phyloP scores from a whole-genome alignment of 2,329 filamentous ascomycete species.

The Fusarium luffae region DNA sequence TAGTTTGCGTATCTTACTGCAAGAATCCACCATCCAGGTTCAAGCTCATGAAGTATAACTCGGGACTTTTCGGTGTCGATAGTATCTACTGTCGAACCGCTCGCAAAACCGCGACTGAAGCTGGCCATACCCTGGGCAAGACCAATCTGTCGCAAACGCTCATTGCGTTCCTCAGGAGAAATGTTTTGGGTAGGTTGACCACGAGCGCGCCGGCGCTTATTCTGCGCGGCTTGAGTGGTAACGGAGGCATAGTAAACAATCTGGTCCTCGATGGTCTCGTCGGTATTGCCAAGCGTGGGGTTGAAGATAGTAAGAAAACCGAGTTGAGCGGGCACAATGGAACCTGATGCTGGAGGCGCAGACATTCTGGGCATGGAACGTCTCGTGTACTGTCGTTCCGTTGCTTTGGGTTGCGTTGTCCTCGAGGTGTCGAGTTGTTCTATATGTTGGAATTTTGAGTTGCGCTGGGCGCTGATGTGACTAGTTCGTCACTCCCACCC shows the following conservation, averaged over 20 bases:
- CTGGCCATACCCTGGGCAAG: slow-evolving; percentile 96
- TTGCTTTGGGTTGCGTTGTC: background rate
- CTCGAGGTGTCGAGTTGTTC: background rate
- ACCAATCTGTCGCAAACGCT: slow-evolving; percentile 90
- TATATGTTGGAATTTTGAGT: background rate
- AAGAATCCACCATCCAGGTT: slow-evolving; percentile 94
- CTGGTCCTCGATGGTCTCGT: slow-evolving; percentile 75
- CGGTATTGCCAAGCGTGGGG: slow-evolving; percentile 75
- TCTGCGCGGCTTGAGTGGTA: slow-evolving; percentile 54
- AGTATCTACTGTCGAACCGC: slow-evolving; percentile 78
- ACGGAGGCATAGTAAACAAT: slow-evolving; percentile 92
- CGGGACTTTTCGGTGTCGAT: slow-evolving; percentile 92
- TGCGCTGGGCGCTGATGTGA: slow-evolving; percentile 8
- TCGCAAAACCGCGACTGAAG: slow-evolving; percentile 89
- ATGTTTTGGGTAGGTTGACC: slow-evolving; percentile 57
- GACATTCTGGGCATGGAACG: slow-evolving; percentile 27
- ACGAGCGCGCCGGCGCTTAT: slow-evolving; percentile 56
- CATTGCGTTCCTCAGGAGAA: slow-evolving; percentile 78
- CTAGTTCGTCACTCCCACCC: slow-evolving; percentile 2
- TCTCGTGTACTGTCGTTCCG: background rate
- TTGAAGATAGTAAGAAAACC: slow-evolving; percentile 97
- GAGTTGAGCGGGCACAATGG: slow-evolving; percentile 76
- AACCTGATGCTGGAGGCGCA: slow-evolving; percentile 30
- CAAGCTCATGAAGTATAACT: slow-evolving; percentile 86
- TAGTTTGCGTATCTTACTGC: slow-evolving; percentile 68